A percentile compares a stretch with the other conserved stretches of the same genome.
Evolutionary conservation across 129 eudicot species (phyloP).

Genomic region (Chrysanthemum makinoi): DNA sequence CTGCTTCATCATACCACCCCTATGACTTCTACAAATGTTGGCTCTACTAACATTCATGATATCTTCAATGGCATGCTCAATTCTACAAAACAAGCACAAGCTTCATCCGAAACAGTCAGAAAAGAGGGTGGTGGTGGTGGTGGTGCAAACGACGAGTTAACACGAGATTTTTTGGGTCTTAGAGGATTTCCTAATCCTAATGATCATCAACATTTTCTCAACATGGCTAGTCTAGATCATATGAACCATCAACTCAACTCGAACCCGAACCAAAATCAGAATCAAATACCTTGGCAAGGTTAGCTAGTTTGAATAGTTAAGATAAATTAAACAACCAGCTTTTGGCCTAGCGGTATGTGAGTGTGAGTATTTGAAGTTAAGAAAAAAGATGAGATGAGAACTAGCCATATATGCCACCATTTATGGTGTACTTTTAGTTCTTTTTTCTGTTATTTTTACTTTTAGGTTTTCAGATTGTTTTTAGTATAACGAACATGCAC

Average conservation of each 20-base stretch:
- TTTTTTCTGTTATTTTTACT: not conserved
- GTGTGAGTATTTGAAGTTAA: too few species aligned
- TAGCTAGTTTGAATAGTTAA: conserved; percentile 26
- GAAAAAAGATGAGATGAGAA: not conserved
- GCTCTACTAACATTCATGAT: conserved; percentile 40
- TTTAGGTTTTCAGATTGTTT: conserved; percentile 27
- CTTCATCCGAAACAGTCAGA: conserved; percentile 18
- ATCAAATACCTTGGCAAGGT: conserved; percentile 61
- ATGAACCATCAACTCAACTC: conserved; percentile 40
- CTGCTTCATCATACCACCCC: conserved; percentile 27
- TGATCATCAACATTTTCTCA: conserved; percentile 48
- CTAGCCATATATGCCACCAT: not conserved
- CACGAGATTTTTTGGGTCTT: conserved; percentile 78
- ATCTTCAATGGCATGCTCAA: conserved; percentile 39
- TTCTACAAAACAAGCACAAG: conserved; percentile 17
- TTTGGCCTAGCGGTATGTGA: too few species aligned
- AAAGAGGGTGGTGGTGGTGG: conserved; percentile 33
- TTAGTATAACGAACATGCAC: conserved; percentile 16
- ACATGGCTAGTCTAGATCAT: conserved; percentile 48
- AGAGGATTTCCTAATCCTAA: conserved; percentile 45
- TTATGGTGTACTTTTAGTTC: conserved; percentile 19
- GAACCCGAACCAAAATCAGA: conserved; percentile 30
- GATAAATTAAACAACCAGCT: too few species aligned
- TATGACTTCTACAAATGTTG: conserved; percentile 35
- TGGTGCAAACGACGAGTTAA: conserved; percentile 46